A percentile compares a stretch with the other conserved stretches of the same genome.
Evolutionary conservation across 257 asterid genomes (phyloP).

Genomic region (Solanum peruvianum): DNA sequence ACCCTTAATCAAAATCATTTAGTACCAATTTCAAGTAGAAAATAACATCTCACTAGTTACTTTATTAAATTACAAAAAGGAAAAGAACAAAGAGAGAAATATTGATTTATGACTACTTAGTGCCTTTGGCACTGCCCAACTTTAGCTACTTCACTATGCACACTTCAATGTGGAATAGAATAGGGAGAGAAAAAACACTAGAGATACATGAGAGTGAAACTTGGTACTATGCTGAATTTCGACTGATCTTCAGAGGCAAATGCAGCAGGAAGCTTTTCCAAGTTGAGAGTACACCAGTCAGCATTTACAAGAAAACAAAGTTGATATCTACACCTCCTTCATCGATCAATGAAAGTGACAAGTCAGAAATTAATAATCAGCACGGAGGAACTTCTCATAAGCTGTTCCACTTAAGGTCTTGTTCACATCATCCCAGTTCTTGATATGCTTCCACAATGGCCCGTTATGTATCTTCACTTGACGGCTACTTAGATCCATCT

Average conservation of each 20-base stretch:
- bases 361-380: slow-evolving; percentile 36
- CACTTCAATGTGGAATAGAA: neutral
- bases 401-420: slow-evolving; percentile 55
- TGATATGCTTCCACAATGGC: slow-evolving; percentile 47
- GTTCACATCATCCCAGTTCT: slow-evolving; percentile 72
- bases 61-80: neutral
- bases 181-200: neutral
- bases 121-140: neutral
- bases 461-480: slow-evolving; percentile 95
- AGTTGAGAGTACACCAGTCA: slow-evolving; percentile 3
- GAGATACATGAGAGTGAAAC: neutral
- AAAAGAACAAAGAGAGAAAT: neutral
- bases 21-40: neutral
- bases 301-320: neutral
- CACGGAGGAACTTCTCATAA: slow-evolving; percentile 53
- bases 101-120: neutral
- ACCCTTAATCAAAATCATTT: neutral
- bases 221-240: neutral
- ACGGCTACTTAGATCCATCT: slow-evolving; percentile 51
- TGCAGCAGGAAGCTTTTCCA: slow-evolving; percentile 2
- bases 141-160: neutral
- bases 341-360: slow-evolving; percentile 10
- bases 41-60: neutral
- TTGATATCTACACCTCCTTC: slow-evolving; percentile 14
- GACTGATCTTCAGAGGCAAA: neutral